These are phyloP conservation scores for Colletotrichum costaricense DNA, from an alignment of 2,329 filamentous ascomycete genomes.

Conservation along the genomic window DNA sequence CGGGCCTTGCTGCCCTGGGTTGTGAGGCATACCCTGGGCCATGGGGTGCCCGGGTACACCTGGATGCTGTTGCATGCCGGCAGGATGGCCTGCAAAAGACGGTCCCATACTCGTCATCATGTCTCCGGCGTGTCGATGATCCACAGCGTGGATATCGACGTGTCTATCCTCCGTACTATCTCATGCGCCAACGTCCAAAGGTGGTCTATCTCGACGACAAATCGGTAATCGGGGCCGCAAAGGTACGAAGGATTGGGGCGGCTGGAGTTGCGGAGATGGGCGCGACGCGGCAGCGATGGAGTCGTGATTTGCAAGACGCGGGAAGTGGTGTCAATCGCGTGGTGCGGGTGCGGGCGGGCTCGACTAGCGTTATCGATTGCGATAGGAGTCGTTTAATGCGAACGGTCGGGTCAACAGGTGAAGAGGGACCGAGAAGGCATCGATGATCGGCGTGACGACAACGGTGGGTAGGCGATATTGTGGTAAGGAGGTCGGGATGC, in stretches of 20 bases:
- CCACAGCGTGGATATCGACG: conserved; percentile 72
- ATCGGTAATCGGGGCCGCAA: conserved; percentile 22
- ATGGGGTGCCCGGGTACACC: conserved; percentile 75
- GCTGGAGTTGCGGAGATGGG: conserved; percentile 25
- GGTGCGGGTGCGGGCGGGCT: conserved; percentile 18
- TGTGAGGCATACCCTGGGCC: conserved; percentile 72
- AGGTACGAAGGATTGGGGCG: background rate
- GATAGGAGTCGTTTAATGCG: conserved; percentile 9
- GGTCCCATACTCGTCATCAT: conserved; percentile 80
- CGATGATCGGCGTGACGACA: conserved; percentile 34
- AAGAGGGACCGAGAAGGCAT: conserved; percentile 30
- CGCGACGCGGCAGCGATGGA: conserved; percentile 34
- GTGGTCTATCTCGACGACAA: conserved; percentile 11
- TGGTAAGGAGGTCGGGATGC: conserved; percentile 30
- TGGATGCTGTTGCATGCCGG: conserved; percentile 77
- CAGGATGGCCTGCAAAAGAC: conserved; percentile 75
- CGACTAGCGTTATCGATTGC: conserved; percentile 32
- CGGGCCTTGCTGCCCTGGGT: conserved; percentile 76
- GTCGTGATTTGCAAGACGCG: conserved; percentile 22
- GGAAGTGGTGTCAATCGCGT: conserved; percentile 29
- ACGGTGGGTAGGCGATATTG: conserved; percentile 16
- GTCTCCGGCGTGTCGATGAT: conserved; percentile 58
- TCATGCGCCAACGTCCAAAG: conserved; percentile 55
- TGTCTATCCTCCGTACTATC: conserved; percentile 54
- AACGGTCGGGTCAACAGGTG: conserved; percentile 30